Conservation (phyloP, 1,284 basidiomycete genomes). For the Sporisorium reilianum region DNA sequence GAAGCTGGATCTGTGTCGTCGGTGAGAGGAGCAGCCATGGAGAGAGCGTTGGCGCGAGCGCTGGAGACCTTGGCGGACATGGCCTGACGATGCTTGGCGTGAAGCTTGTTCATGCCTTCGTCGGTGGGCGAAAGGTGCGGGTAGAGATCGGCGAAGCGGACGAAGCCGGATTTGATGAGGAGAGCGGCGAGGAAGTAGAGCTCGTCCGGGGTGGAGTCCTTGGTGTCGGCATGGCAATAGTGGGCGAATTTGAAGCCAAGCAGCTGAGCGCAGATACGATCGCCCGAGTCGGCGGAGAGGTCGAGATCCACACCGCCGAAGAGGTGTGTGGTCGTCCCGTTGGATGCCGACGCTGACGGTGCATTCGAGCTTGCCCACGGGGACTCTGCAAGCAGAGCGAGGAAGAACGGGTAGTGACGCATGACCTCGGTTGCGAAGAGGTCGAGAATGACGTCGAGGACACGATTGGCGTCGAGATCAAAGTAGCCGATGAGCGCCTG, state of each 20-base stretch:
- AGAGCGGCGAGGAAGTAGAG: conserved; percentile 87
- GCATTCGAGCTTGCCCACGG: conserved; percentile 75
- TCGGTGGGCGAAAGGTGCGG: conserved; percentile 76
- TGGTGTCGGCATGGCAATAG: conserved; percentile 75
- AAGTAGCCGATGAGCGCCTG: conserved; percentile 77
- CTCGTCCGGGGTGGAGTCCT: conserved; percentile 76
- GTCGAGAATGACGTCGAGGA: conserved; percentile 92
- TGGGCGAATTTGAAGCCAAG: conserved; percentile 94
- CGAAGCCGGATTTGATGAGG: conserved; percentile 86
- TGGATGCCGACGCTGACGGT: conserved; percentile 7
- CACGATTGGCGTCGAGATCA: conserved; percentile 92
- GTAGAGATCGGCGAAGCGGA: conserved; percentile 86
- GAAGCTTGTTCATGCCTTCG: conserved; percentile 70
- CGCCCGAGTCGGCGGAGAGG: conserved; percentile 72
- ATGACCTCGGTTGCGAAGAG: conserved; percentile 84
- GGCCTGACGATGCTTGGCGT: conserved; percentile 77
- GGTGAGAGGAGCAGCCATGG: conserved; percentile 88
- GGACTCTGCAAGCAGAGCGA: conserved; percentile 84
- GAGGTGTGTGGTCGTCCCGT: neutral
- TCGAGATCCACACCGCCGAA: conserved; percentile 39
- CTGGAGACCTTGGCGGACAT: conserved; percentile 74
- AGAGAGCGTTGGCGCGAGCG: conserved; percentile 80
- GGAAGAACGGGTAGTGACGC: conserved; percentile 90
- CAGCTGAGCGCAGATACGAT: conserved; percentile 79
- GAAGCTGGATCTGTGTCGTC: conserved; percentile 69